Conservation (phyloP, 768 basidiomycete species). For the Tricholomella constricta region DNA sequence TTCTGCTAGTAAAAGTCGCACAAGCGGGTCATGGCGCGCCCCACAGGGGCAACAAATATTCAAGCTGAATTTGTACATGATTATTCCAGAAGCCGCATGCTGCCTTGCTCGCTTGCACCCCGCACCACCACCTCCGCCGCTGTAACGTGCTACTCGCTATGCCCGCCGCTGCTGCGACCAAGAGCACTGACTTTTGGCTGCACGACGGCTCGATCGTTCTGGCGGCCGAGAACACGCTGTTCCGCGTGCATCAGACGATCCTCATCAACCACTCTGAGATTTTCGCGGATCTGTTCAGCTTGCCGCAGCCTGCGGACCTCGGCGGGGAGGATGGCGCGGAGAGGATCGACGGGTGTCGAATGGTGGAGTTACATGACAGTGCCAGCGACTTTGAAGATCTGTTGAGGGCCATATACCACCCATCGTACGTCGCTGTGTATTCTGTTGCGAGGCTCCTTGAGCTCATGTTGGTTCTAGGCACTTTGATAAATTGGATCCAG, state of each 20-base stretch:
- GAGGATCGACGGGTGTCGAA: constrained; percentile 49
- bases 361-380: constrained; percentile 51
- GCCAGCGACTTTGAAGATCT: constrained; percentile 50
- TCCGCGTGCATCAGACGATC: constrained; percentile 48
- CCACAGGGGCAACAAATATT: too few relatives aligned
- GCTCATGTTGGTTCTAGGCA: constrained; percentile 25
- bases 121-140: too few relatives aligned
- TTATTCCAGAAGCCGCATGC: too few relatives aligned
- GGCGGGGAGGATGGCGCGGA: constrained; percentile 24
- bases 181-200: constrained; percentile 39
- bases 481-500: constrained; percentile 35
- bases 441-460: background rate
- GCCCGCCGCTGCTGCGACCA: background rate
- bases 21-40: too few relatives aligned
- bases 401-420: constrained; percentile 54
- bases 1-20: too few relatives aligned
- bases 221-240: constrained; percentile 39
- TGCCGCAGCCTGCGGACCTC: constrained; percentile 49
- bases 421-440: constrained; percentile 33
- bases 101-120: too few relatives aligned
- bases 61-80: too few relatives aligned
- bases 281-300: constrained; percentile 60
- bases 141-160: too few relatives aligned
- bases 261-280: constrained; percentile 61
- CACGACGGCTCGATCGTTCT: constrained; percentile 50